Evolutionary conservation across 2,329 filamentous ascomycete species (phyloP).

Genomic region (Botrytis elliptica): DNA sequence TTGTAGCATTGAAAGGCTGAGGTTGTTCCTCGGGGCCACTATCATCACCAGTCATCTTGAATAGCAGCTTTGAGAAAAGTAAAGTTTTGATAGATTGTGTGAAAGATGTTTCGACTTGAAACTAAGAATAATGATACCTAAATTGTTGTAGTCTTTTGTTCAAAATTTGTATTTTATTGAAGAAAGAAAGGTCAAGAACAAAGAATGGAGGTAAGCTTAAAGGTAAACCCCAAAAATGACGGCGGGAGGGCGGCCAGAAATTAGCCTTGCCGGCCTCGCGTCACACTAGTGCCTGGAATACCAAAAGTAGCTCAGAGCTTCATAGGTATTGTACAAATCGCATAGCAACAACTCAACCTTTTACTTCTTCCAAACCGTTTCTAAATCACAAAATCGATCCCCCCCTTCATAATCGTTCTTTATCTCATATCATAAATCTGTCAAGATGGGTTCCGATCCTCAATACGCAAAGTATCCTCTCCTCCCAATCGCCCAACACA

Average conservation of each 20-base stretch:
- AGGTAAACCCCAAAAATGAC: slow-evolving; percentile 8
- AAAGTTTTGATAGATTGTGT: neutral
- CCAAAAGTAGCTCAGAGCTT: slow-evolving; percentile 25
- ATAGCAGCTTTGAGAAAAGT: slow-evolving; percentile 6
- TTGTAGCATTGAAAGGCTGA: slow-evolving; percentile 45
- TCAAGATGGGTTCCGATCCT: slow-evolving; percentile 72
- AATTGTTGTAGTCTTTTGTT: neutral
- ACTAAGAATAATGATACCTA: neutral
- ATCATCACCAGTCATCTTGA: slow-evolving; percentile 39
- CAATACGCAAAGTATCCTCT: slow-evolving; percentile 84
- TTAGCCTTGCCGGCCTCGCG: slow-evolving; percentile 28
- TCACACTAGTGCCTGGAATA: slow-evolving; percentile 36
- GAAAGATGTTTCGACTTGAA: neutral
- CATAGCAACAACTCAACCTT: slow-evolving; percentile 22
- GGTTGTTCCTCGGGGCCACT: slow-evolving; percentile 39
- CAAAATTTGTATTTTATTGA: neutral
- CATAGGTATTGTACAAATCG: slow-evolving; percentile 24
- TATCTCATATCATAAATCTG: neutral
- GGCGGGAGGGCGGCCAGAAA: slow-evolving; percentile 11
- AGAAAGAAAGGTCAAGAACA: slow-evolving; percentile 9
- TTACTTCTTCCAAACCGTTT: slow-evolving; percentile 3
- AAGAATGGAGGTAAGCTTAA: slow-evolving; percentile 7
- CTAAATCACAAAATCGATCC: neutral
- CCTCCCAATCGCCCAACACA: slow-evolving; percentile 77
- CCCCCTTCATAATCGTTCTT: neutral